These are phyloP conservation scores for Punica granatum DNA, from an alignment of 345 rosid genomes.

Conservation along the genomic window DNA sequence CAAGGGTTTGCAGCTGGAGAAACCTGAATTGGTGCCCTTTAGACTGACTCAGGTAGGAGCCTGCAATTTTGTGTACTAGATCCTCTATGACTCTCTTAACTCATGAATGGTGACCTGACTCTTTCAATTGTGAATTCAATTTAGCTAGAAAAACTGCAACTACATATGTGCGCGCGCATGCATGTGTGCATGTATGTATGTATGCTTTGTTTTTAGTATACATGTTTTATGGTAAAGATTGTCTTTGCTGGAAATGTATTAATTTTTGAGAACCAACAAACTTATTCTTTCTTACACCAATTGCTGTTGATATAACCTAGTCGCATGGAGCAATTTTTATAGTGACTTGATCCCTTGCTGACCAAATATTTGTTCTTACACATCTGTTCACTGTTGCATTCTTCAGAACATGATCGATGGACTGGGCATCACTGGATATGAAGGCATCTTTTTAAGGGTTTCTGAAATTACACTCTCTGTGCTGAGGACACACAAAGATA, in stretches of 20 bases:
- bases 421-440: constrained; percentile 93
- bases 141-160: not conserved
- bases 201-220: too few species aligned
- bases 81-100: too few species aligned
- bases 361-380: constrained; percentile 6
- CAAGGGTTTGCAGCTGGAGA: constrained; percentile 91
- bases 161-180: too few species aligned
- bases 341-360: not conserved
- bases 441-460: constrained; percentile 76
- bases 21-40: constrained; percentile 98
- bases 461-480: constrained; percentile 90
- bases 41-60: constrained; percentile 81
- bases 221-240: too few species aligned
- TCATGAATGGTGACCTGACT: not conserved
- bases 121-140: not conserved
- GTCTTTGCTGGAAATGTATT: too few species aligned
- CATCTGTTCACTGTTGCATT: constrained; percentile 11
- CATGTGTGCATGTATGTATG: too few species aligned
- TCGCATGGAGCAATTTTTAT: not conserved
- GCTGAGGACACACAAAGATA: constrained; percentile 81
- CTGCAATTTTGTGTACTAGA: not conserved
- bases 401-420: constrained; percentile 96
- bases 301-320: not conserved
- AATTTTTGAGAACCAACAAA: too few species aligned
- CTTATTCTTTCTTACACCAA: not conserved